phyloP scores from a whole-genome alignment of 192 early-diverging fungal species.

The Dissophora globulifera region DNA sequence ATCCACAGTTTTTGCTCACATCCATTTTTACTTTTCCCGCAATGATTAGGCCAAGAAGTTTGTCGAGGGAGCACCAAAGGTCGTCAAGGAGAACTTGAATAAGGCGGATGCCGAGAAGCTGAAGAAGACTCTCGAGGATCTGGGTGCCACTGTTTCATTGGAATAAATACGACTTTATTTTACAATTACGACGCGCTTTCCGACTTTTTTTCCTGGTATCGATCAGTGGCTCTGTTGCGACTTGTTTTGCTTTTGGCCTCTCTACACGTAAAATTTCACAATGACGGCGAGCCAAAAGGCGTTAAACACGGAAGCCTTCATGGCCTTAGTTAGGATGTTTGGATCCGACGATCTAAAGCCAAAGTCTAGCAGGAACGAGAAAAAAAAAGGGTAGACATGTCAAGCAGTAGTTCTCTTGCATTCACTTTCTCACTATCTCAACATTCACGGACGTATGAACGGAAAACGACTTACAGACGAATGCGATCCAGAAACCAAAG shows the following conservation, averaged over 20 bases:
- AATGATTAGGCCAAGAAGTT: constrained; percentile 96
- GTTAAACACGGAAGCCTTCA: constrained; percentile 21
- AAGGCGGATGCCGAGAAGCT: constrained; percentile 99
- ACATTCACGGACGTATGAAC: not conserved
- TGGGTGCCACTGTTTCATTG: constrained; percentile 92
- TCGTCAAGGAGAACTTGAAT: constrained; percentile 85
- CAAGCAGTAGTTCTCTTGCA: too few relatives aligned
- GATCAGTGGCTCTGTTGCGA: too few relatives aligned
- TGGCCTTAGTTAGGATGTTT: constrained; percentile 27
- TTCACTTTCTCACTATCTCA: not conserved
- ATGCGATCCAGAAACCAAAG: constrained; percentile 33
- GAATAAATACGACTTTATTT: constrained; percentile 86
- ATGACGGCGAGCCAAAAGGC: constrained; percentile 77
- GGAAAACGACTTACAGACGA: constrained; percentile 28
- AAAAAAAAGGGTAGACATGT: not conserved
- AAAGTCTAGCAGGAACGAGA: constrained; percentile 17
- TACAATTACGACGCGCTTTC: too few relatives aligned
- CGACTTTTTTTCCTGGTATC: too few relatives aligned
- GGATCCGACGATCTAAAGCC: constrained; percentile 26
- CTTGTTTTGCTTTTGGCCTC: not conserved
- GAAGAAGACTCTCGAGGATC: constrained; percentile 91
- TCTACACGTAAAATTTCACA: constrained; percentile 76
- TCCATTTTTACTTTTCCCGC: not conserved
- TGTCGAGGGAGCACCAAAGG: constrained; percentile 97
- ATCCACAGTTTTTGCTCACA: too few relatives aligned